These are phyloP conservation scores for Aurifilum marmelostoma DNA, from an alignment of 2,329 filamentous ascomycete genomes.

Conservation along the genomic window DNA sequence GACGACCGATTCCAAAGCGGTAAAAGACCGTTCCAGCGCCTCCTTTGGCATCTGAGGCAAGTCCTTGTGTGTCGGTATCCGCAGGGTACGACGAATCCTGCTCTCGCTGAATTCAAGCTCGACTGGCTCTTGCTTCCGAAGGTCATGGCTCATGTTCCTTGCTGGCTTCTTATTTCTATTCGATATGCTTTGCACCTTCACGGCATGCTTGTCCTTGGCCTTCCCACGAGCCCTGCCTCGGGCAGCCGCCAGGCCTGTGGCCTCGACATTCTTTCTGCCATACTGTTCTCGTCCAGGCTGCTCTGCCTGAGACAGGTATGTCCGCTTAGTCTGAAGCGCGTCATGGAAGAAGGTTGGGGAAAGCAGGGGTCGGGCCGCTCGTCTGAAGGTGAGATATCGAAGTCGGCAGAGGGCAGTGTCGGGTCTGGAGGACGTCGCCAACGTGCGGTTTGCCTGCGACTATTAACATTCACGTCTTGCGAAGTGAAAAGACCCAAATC, in stretches of 20 bases:
- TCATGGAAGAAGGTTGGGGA: not conserved
- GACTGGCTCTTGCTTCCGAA: not conserved
- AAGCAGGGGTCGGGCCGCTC: not conserved
- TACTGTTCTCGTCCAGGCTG: not conserved
- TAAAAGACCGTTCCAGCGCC: not conserved
- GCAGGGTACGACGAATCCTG: not conserved
- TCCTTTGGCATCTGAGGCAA: not conserved
- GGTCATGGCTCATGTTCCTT: not conserved
- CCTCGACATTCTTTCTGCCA: not conserved
- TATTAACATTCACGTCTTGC: not conserved
- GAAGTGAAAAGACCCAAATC: too few relatives aligned
- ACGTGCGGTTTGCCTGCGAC: conserved; percentile 7
- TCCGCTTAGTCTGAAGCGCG: not conserved
- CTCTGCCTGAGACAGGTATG: not conserved
- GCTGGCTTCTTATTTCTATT: not conserved
- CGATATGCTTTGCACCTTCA: not conserved
- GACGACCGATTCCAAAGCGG: not conserved
- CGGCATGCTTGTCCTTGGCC: not conserved
- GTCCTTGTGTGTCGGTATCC: not conserved
- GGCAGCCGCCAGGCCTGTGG: not conserved
- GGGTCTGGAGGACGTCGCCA: not conserved
- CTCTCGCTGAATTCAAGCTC: not conserved
- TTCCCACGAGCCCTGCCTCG: not conserved
- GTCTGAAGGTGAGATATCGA: not conserved
- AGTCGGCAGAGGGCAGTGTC: not conserved